These are phyloP conservation scores for Begonia loranthoides DNA, from an alignment of 306 rosid species.

Conservation along the genomic window DNA sequence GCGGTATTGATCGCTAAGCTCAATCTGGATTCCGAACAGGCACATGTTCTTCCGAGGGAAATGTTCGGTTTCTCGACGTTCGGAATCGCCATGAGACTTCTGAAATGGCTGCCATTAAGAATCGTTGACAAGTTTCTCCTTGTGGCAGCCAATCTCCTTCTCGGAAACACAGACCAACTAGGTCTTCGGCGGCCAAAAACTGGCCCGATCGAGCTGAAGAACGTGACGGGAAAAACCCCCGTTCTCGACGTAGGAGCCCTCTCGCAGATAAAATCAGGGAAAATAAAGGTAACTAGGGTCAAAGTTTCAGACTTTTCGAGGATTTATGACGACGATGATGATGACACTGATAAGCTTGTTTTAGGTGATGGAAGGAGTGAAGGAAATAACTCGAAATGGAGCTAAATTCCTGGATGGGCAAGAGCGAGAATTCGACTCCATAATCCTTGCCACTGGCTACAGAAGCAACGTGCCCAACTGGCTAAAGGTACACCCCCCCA, in stretches of 20 bases:
- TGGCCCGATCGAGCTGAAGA: slow-evolving; percentile 81
- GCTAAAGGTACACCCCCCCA: slow-evolving; percentile 55
- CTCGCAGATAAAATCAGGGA: slow-evolving; percentile 51
- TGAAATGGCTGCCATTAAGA: slow-evolving; percentile 57
- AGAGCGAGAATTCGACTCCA: slow-evolving; percentile 76
- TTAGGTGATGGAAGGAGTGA: slow-evolving; percentile 57
- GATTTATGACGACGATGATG: too few species aligned
- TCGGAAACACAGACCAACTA: slow-evolving; percentile 61
- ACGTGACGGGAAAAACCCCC: slow-evolving; percentile 79
- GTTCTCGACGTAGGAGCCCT: slow-evolving; percentile 85
- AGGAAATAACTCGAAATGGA: slow-evolving; percentile 77
- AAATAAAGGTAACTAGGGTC: slow-evolving; percentile 44
- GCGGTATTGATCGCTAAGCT: too few species aligned
- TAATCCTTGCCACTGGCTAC: slow-evolving; percentile 97
- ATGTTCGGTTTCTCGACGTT: slow-evolving; percentile 78
- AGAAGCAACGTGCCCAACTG: slow-evolving; percentile 89
- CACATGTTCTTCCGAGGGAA: slow-evolving; percentile 83
- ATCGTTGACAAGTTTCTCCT: slow-evolving; percentile 63
- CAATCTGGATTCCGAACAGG: slow-evolving; percentile 17
- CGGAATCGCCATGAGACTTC: slow-evolving; percentile 59
- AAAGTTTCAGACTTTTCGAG: too few species aligned
- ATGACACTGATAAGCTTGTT: too few species aligned
- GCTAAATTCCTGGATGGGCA: slow-evolving; percentile 79
- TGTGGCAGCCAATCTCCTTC: slow-evolving; percentile 20
- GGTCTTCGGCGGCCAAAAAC: slow-evolving; percentile 87